Evolutionary conservation across 805 yeast species (phyloP).

Genomic region (Cephaloascus albidus): DNA sequence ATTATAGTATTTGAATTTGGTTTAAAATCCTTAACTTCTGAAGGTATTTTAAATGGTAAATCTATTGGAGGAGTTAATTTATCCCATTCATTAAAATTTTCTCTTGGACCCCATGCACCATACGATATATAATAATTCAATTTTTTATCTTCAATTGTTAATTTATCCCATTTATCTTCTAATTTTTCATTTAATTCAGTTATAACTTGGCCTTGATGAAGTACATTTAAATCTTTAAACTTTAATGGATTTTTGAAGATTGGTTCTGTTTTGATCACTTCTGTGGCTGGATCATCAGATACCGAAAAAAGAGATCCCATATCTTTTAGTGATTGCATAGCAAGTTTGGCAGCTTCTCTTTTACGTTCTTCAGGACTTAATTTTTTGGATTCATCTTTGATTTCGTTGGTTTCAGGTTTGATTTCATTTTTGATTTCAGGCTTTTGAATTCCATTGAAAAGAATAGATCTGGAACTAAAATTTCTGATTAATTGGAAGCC

Average conservation of each 20-base stretch:
- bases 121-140: constrained; percentile 54
- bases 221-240: constrained; percentile 23
- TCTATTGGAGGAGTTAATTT: constrained; percentile 43
- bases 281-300: constrained; percentile 15
- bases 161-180: constrained; percentile 46
- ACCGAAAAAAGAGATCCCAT: constrained; percentile 25
- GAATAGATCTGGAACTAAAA: too few species aligned
- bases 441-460: too few species aligned
- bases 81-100: constrained; percentile 38
- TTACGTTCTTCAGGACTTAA: constrained; percentile 1
- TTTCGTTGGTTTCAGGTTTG: too few species aligned
- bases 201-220: constrained; percentile 50
- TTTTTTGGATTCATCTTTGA: too few species aligned
- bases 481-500: too few species aligned
- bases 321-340: constrained; percentile 29
- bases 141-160: constrained; percentile 40
- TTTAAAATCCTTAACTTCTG: constrained; percentile 13
- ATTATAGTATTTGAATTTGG: constrained; percentile 11
- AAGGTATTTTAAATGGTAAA: constrained; percentile 44
- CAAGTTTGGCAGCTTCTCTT: constrained; percentile 26
- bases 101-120: constrained; percentile 67
- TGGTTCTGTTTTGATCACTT: constrained; percentile 37
- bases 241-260: constrained; percentile 26
- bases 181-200: constrained; percentile 40
- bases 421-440: too few species aligned